Evolutionary conservation across 192 early-diverging fungal genomes (phyloP), one percentile per base, ranked within the genome.

Genomic region (Gamsiella multidivaricata): DNA sequence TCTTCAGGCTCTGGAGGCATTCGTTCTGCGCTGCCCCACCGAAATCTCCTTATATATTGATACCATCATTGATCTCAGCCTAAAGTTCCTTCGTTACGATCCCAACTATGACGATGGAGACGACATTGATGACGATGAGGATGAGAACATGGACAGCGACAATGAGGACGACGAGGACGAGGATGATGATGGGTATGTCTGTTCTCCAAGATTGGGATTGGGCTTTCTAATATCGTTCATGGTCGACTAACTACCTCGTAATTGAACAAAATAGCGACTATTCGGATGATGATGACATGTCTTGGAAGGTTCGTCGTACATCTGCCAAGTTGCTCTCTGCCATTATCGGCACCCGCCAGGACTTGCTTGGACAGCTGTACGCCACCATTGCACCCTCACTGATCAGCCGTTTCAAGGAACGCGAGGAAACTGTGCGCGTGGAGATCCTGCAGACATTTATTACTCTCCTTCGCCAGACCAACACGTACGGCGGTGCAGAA

Each of bases 231-330:
- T n/a, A n/a, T n/a, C n/a, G n/a, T n/a, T 0, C 29, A 31, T 26
- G 22, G 32, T 33, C 31, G 29, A 34, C 65, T 57, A 37, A 46
- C 14, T 7, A n/a, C 7, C 23, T 5, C 12, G 15, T n/a, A 28
- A 33, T 17, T 54, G 15, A 41, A 31, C 53, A 68, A 28, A 12
- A 78, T 58, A 89, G 86, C 20, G 92, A 92, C 55, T 94, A 92
- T 79, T 93, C 92, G 7, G 95, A 96, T 57, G 94, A 96, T 43
- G 95, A 96, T 52, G 95, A 96, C 64, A 85, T 96, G 62, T 94
- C 93, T 2, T 96, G 94, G 94, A 96, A 96, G 70, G 95, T 96
- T 8, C 91, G 95, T 49, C 84, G 91, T 14, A 88, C 93, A 3
- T 84, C 92, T n/a, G 85, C 90, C 9, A 94, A 93, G 65, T 64